Percentiles rank a stretch among this genome's conserved stretches.
phyloP scores from a whole-genome alignment of 805 yeast species.

The Nakazawaea laoshanensis region DNA sequence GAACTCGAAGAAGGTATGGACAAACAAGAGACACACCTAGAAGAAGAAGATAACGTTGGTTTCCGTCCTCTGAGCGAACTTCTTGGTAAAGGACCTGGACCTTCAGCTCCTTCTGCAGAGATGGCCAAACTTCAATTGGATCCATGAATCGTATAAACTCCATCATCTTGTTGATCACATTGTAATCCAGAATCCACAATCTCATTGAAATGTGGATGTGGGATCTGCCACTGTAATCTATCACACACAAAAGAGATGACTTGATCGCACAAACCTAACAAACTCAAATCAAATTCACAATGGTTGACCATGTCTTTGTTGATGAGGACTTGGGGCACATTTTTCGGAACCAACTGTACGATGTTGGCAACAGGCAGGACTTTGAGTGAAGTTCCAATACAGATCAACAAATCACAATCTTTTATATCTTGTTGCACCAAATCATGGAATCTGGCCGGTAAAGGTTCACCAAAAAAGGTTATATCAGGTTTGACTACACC shows the following conservation, averaged over 20 bases:
- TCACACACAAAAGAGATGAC: constrained; percentile 59
- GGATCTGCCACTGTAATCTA: constrained; percentile 50
- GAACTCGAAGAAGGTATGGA: too few relatives aligned
- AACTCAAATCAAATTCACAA: constrained; percentile 67
- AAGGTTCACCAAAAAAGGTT: constrained; percentile 81
- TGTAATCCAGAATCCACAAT: constrained; percentile 24
- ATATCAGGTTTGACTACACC: constrained; percentile 92
- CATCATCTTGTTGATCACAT: too few relatives aligned
- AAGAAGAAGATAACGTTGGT: too few relatives aligned
- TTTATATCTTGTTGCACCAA: constrained; percentile 48
- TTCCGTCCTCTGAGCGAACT: too few relatives aligned
- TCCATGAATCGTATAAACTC: too few relatives aligned
- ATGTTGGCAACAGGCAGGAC: constrained; percentile 90
- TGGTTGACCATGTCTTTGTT: constrained; percentile 71
- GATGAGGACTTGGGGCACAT: constrained; percentile 77
- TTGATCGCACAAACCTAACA: constrained; percentile 80
- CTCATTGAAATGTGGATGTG: constrained; percentile 40
- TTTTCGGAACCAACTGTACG: constrained; percentile 61
- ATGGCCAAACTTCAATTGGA: too few relatives aligned
- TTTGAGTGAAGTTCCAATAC: constrained; percentile 86
- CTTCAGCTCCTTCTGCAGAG: too few relatives aligned
- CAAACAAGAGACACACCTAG: too few relatives aligned
- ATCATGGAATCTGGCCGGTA: constrained; percentile 64
- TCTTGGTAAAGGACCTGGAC: too few relatives aligned
- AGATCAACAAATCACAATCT: constrained; percentile 69